Evolutionary conservation across 805 yeast genomes (phyloP).

Genomic region (Spathaspora hagerdaliae): DNA sequence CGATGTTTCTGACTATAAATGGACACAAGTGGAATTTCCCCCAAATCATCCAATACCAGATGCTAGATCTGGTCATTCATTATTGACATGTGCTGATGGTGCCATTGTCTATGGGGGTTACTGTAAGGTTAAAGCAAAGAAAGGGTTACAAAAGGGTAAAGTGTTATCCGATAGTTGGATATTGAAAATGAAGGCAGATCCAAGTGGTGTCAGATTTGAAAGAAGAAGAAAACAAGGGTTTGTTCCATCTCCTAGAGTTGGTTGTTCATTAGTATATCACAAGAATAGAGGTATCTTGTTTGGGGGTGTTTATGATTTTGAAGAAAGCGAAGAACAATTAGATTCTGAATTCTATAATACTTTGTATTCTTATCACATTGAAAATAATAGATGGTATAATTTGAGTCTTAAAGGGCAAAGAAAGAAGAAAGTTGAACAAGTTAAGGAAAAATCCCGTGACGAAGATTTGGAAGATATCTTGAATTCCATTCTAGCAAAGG

Average conservation of each 20-base stretch:
- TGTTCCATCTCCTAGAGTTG: constrained; percentile 92
- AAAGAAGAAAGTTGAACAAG: constrained; percentile 40
- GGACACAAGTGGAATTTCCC: constrained; percentile 89
- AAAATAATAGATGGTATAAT: constrained; percentile 84
- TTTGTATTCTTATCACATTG: constrained; percentile 76
- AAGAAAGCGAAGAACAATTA: constrained; percentile 90
- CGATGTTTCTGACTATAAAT: constrained; percentile 82
- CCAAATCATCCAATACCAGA: constrained; percentile 79
- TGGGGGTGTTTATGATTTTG: constrained; percentile 94
- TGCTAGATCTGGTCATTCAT: constrained; percentile 89
- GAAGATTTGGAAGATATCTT: constrained; percentile 80
- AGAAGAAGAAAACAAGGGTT: constrained; percentile 85
- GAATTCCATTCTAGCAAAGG: constrained; percentile 67
- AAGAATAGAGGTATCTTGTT: constrained; percentile 89
- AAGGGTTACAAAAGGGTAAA: constrained; percentile 88
- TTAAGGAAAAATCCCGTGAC: constrained; percentile 56
- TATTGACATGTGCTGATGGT: constrained; percentile 76
- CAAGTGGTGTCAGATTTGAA: constrained; percentile 79
- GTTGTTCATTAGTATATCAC: constrained; percentile 84
- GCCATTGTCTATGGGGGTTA: constrained; percentile 91
- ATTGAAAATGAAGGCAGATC: constrained; percentile 80
- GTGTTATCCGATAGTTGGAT: constrained; percentile 83
- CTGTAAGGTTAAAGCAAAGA: constrained; percentile 84
- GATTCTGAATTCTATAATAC: constrained; percentile 82
- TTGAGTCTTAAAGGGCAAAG: constrained; percentile 60